Conservation (phyloP, 495 filamentous ascomycete species). For the Xeromyces bisporus region DNA sequence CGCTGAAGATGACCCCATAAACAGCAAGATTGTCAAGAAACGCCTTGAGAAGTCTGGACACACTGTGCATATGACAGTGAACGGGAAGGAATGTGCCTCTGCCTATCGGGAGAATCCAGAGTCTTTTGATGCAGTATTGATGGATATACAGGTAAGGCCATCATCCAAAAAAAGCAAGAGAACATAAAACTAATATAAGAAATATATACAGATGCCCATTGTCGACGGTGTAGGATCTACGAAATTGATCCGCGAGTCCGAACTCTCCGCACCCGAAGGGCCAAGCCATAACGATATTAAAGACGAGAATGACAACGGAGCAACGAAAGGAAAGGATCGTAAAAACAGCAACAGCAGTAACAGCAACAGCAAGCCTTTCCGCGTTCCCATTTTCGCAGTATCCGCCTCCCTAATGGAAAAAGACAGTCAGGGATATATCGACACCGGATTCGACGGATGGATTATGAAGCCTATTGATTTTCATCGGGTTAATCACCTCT, state of each 20-base stretch:
- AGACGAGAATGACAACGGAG: not conserved
- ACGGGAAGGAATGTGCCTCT: conserved; percentile 74
- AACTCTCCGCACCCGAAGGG: conserved; percentile 23
- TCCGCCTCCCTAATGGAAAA: conserved; percentile 65
- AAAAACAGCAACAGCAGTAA: not conserved
- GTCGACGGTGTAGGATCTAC: conserved; percentile 68
- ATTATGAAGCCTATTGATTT: conserved; percentile 73
- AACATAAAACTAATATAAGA: conserved; percentile 2
- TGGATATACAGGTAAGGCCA: conserved; percentile 80
- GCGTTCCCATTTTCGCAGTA: conserved; percentile 70
- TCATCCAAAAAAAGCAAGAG: not conserved
- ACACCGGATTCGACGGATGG: conserved; percentile 75
- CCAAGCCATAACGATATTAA: conserved; percentile 10
- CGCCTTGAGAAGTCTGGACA: conserved; percentile 69
- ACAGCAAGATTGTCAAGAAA: conserved; percentile 75
- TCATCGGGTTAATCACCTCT: conserved; percentile 41
- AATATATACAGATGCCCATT: conserved; percentile 58
- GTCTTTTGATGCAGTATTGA: conserved; percentile 70
- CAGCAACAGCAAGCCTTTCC: too few relatives aligned
- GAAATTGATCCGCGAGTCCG: conserved; percentile 62
- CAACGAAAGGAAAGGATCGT: too few relatives aligned
- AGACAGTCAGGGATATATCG: conserved; percentile 47
- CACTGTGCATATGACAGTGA: conserved; percentile 52
- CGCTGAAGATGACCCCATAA: conserved; percentile 88
- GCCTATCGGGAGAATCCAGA: conserved; percentile 41